Evolutionary conservation across 2,329 filamentous ascomycete species (phyloP).

Genomic region (Macrophomina phaseolina): DNA sequence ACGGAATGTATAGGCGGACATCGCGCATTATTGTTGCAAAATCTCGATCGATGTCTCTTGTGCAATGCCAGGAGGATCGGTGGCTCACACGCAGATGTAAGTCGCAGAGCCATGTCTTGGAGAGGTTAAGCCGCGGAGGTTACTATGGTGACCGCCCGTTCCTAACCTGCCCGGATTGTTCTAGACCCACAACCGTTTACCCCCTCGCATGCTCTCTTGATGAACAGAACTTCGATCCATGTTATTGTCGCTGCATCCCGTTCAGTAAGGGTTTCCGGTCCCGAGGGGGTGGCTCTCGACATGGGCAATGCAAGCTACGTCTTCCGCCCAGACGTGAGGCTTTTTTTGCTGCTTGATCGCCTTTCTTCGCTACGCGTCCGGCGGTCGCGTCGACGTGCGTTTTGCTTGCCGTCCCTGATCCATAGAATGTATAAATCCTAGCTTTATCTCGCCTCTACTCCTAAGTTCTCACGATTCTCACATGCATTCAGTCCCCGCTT

Average conservation of each 20-base stretch:
- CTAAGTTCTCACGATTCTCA: not conserved
- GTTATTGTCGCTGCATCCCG: conserved; percentile 18
- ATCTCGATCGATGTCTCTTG: conserved; percentile 8
- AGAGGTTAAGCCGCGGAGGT: conserved; percentile 16
- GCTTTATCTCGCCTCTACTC: not conserved
- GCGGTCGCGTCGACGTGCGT: conserved; percentile 14
- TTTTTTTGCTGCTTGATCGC: conserved; percentile 14
- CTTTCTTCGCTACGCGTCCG: conserved; percentile 25
- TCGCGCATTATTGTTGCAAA: conserved; percentile 4
- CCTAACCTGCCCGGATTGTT: conserved; percentile 24
- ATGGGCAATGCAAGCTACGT: conserved; percentile 15
- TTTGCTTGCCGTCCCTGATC: conserved; percentile 12
- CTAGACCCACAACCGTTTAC: conserved; percentile 8
- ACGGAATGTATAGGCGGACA: not conserved
- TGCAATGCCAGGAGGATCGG: conserved; percentile 15
- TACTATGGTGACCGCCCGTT: conserved; percentile 14
- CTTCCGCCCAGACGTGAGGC: not conserved
- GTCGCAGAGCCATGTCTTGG: conserved; percentile 21
- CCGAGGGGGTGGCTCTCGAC: conserved; percentile 15
- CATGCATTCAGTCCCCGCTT: not conserved
- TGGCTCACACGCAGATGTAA: conserved; percentile 2
- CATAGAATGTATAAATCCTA: conserved; percentile 22
- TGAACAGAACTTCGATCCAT: conserved; percentile 12
- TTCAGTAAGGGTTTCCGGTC: conserved; percentile 17
- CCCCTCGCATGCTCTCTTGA: conserved; percentile 16